Percentiles rank a stretch among this genome's conserved stretches.
Conservation (phyloP, 768 basidiomycete genomes). For the Mycena epipterygia region DNA sequence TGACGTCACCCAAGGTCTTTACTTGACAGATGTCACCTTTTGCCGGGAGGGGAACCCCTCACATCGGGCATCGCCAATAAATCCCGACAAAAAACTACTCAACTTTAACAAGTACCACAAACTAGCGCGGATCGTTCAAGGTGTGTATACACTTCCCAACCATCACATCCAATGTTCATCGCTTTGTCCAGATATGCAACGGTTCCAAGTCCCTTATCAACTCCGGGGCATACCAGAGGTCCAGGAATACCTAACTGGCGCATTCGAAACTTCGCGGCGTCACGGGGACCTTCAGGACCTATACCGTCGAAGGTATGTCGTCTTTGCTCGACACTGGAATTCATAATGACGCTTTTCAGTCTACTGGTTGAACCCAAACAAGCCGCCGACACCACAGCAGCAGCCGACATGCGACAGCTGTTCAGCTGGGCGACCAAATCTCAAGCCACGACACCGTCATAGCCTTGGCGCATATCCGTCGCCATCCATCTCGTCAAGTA, state of each 20-base stretch:
- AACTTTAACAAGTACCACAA: conserved; percentile 99
- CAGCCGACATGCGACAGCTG: conserved; percentile 80
- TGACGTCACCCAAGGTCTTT: conserved; percentile 67
- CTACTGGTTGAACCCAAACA: conserved; percentile 88
- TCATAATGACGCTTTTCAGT: conserved; percentile 52
- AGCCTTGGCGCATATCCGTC: conserved; percentile 34
- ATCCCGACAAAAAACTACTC: conserved; percentile 82
- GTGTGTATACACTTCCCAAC: conserved; percentile 50
- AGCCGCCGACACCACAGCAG: conserved; percentile 75
- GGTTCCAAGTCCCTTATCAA: conserved; percentile 89
- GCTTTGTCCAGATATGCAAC: conserved; percentile 79
- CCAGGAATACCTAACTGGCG: conserved; percentile 80
- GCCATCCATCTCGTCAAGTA: conserved; percentile 40
- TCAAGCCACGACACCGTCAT: conserved; percentile 48
- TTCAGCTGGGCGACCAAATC: conserved; percentile 85
- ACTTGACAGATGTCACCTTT: conserved; percentile 94
- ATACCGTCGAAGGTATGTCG: conserved; percentile 84
- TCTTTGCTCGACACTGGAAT: conserved; percentile 17
- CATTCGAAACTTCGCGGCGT: conserved; percentile 81
- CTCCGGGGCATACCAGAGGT: conserved; percentile 92
- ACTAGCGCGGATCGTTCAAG: conserved; percentile 87
- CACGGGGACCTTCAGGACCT: conserved; percentile 89
- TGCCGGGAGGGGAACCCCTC: conserved; percentile 96
- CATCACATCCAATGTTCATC: not conserved
- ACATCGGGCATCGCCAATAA: conserved; percentile 82